These are phyloP conservation scores for Colletotrichum gigasporum DNA, from an alignment of 2,329 filamentous ascomycete genomes.

Conservation along the genomic window DNA sequence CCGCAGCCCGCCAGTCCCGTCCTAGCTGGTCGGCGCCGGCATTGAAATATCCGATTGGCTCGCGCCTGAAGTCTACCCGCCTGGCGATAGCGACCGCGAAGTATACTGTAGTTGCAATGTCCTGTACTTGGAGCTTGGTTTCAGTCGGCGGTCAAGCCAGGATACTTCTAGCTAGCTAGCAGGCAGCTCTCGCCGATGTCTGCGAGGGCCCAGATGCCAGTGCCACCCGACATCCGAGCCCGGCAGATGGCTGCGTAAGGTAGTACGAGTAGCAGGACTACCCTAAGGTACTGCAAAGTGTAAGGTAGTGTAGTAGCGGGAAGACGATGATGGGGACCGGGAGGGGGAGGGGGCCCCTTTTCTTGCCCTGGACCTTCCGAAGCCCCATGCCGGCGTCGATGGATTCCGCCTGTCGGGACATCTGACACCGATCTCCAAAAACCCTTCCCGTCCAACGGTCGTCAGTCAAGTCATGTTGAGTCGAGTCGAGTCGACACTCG, in stretches of 20 bases:
- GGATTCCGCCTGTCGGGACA: constrained; percentile 20
- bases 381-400: background rate
- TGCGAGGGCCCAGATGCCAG: background rate
- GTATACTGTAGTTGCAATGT: no score
- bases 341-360: background rate
- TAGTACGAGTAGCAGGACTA: no score
- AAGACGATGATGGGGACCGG: no score
- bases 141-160: background rate
- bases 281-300: no score
- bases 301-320: no score
- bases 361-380: background rate
- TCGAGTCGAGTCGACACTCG: background rate
- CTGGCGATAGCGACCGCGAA: no score
- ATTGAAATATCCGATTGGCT: background rate
- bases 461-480: background rate
- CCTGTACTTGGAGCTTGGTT: no score
- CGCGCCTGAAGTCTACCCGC: background rate
- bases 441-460: constrained; percentile 8
- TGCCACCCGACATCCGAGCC: background rate
- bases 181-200: background rate
- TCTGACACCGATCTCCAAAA: constrained; percentile 28
- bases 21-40: background rate
- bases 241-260: no score
- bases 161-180: no score
- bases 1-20: background rate